Percentiles rank a stretch among this genome's conserved stretches.
Conservation (phyloP, 345 rosid genomes). For the Euphorbia peplus region DNA sequence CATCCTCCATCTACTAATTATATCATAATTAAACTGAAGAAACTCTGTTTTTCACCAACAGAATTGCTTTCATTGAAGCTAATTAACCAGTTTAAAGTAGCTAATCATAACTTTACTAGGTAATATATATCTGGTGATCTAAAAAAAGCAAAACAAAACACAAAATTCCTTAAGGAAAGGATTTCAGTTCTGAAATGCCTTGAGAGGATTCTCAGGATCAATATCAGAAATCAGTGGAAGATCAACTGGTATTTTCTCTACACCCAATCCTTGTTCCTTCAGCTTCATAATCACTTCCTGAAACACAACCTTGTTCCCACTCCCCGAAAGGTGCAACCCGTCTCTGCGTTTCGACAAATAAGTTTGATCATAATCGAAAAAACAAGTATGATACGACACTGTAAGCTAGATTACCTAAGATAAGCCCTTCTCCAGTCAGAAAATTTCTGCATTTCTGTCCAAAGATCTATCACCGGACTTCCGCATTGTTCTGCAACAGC, state of each 20-base stretch:
- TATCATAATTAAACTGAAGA: background rate
- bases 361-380: too few species aligned
- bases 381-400: background rate
- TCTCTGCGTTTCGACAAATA: constrained; percentile 46
- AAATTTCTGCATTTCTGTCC: constrained; percentile 75
- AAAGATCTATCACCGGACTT: constrained; percentile 54
- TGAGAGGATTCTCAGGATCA: constrained; percentile 59
- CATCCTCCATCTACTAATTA: background rate
- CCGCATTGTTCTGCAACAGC: constrained; percentile 53
- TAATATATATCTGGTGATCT: too few species aligned
- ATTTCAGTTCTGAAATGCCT: constrained; percentile 40
- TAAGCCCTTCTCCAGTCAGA: constrained; percentile 56
- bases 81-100: too few species aligned
- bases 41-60: background rate
- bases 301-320: constrained; percentile 63
- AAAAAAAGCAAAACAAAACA: background rate
- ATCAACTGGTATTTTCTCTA: constrained; percentile 51
- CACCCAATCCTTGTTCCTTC: constrained; percentile 45
- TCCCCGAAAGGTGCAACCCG: constrained; percentile 62
- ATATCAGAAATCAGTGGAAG: constrained; percentile 57
- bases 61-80: background rate
- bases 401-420: constrained; percentile 60
- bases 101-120: too few species aligned
- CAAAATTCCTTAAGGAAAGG: background rate
- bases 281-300: constrained; percentile 65